phyloP scores from a whole-genome alignment of 2,329 filamentous ascomycete genomes.

The Claviceps citrina region DNA sequence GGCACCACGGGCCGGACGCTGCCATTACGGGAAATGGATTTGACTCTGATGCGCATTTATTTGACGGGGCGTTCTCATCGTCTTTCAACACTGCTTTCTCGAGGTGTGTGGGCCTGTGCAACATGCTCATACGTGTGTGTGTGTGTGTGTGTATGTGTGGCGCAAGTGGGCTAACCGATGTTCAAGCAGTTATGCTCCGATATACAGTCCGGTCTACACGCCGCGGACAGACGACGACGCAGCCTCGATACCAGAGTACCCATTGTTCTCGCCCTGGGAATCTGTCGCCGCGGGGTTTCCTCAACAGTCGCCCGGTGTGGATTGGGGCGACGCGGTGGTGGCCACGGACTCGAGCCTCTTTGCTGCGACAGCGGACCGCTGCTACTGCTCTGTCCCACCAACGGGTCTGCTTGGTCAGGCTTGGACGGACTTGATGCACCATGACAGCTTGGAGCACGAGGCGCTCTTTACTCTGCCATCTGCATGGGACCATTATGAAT shows the following conservation, averaged over 20 bases:
- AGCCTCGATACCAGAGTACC: neutral
- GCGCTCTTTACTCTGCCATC: too few relatives aligned
- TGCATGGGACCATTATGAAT: neutral
- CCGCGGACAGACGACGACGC: neutral
- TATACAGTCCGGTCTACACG: neutral
- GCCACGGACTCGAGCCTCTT: neutral
- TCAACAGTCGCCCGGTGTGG: neutral
- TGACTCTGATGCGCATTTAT: neutral
- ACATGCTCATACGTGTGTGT: too few relatives aligned
- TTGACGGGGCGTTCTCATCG: neutral
- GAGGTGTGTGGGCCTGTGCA: neutral
- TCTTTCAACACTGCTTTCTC: neutral
- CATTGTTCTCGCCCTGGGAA: neutral
- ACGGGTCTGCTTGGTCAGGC: neutral
- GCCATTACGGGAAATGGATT: neutral
- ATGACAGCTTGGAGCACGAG: neutral
- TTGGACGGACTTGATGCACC: neutral
- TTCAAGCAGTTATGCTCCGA: neutral
- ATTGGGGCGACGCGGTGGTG: neutral
- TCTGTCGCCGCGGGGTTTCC: neutral
- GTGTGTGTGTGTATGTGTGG: neutral
- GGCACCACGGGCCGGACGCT: neutral
- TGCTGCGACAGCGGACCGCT: neutral
- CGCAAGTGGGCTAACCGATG: neutral
- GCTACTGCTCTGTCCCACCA: neutral